A percentile compares a stretch with the other conserved stretches of the same genome.
These are phyloP conservation scores for Monascus purpureus DNA, from an alignment of 495 filamentous ascomycete species.

Conservation along the genomic window DNA sequence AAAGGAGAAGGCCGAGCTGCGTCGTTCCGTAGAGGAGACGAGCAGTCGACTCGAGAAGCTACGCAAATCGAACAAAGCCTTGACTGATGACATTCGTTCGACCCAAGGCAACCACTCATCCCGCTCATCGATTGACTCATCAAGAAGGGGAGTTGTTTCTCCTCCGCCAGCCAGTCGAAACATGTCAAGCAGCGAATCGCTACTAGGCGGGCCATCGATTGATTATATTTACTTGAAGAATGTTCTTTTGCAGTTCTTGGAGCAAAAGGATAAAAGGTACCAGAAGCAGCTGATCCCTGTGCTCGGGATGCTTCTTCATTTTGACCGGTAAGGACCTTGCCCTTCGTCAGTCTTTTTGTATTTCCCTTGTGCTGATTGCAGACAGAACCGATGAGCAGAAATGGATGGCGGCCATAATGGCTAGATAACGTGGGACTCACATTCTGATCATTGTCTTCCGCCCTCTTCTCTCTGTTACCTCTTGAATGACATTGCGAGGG, in stretches of 20 bases:
- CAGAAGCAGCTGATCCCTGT: constrained; percentile 87
- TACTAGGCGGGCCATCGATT: constrained; percentile 19
- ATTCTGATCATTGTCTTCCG: background rate
- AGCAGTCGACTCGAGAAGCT: constrained; percentile 65
- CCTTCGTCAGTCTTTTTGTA: background rate
- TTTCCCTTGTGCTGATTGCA: constrained; percentile 4
- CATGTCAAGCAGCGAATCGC: constrained; percentile 9
- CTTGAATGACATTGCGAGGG: background rate
- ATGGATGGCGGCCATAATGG: constrained; percentile 68
- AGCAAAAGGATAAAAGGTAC: constrained; percentile 83
- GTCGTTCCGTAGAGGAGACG: constrained; percentile 62
- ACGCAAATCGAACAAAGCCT: constrained; percentile 52
- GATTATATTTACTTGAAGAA: constrained; percentile 92
- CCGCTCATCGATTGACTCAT: constrained; percentile 54
- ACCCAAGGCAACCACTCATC: constrained; percentile 29
- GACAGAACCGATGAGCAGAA: constrained; percentile 71
- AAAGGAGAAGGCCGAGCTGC: constrained; percentile 62
- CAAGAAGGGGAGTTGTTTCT: constrained; percentile 23
- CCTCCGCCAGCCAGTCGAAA: constrained; percentile 25
- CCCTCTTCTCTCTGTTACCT: constrained; percentile 1
- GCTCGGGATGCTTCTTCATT: constrained; percentile 77
- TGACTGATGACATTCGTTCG: constrained; percentile 27
- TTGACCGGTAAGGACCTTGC: constrained; percentile 56
- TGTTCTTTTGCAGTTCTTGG: constrained; percentile 84
- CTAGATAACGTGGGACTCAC: constrained; percentile 13